Conservation (phyloP, 2,329 filamentous ascomycete genomes). For the Knoxdaviesia capensis region DNA sequence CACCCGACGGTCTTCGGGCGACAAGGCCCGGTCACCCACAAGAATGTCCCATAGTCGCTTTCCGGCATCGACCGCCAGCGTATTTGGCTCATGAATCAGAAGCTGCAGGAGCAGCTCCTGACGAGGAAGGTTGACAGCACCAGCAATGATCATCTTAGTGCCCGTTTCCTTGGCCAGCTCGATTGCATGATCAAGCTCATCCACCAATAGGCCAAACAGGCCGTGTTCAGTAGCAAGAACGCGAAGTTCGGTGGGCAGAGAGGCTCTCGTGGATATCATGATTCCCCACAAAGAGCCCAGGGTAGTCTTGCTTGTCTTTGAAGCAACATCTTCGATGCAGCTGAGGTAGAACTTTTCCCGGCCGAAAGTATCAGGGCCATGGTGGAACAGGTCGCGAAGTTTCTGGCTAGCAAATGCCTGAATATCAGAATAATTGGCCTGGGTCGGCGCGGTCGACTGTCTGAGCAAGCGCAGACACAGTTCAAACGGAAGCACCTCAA, state of each 20-base stretch:
- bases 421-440: conserved; percentile 38
- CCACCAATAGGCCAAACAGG: conserved; percentile 39
- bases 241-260: conserved; percentile 29
- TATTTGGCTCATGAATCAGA: conserved; percentile 37
- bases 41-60: conserved; percentile 51
- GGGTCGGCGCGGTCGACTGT: conserved; percentile 42
- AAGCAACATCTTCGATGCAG: conserved; percentile 48
- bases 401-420: conserved; percentile 42
- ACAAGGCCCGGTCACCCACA: conserved; percentile 42
- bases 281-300: conserved; percentile 23
- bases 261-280: conserved; percentile 1
- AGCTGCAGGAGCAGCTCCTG: conserved; percentile 37
- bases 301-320: conserved; percentile 35
- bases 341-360: conserved; percentile 41
- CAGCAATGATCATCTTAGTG: conserved; percentile 19
- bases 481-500: conserved; percentile 24
- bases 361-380: conserved; percentile 31
- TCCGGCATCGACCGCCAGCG: conserved; percentile 41
- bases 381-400: conserved; percentile 37
- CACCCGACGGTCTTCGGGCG: conserved; percentile 36
- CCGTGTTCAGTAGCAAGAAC: conserved; percentile 39
- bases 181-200: conserved; percentile 40
- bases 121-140: conserved; percentile 27
- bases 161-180: conserved; percentile 13
- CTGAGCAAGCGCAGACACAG: conserved; percentile 47